Conservation (phyloP, 139 green algal species). For the Tetradesmus lagerheimii region DNA sequence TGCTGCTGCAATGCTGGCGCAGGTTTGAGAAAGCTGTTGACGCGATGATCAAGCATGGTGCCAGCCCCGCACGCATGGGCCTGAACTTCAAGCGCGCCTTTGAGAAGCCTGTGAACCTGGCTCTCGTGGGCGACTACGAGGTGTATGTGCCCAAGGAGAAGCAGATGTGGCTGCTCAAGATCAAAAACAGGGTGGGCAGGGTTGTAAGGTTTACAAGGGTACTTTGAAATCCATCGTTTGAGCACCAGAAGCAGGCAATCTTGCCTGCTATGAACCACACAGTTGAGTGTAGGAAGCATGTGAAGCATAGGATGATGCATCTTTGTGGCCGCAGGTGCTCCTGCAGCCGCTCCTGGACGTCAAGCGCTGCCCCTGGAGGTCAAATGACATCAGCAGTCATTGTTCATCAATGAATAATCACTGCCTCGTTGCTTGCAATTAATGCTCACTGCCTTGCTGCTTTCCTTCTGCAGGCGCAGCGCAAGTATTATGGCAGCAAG, state of each 20-base stretch:
- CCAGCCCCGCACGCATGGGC: background rate
- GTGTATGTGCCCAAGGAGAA: conserved; percentile 55
- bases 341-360: too few relatives aligned
- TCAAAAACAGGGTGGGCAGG: conserved; percentile 59
- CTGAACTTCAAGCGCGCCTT: background rate
- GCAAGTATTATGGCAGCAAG: conserved; percentile 49
- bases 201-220: too few relatives aligned
- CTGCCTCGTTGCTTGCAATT: too few relatives aligned
- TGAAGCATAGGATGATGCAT: too few relatives aligned
- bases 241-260: too few relatives aligned
- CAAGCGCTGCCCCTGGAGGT: too few relatives aligned
- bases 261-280: too few relatives aligned
- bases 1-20: background rate
- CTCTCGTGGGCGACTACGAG: conserved; percentile 66
- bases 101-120: conserved; percentile 47
- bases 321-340: too few relatives aligned
- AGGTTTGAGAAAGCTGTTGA: conserved; percentile 3
- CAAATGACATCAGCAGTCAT: too few relatives aligned
- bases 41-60: conserved; percentile 1
- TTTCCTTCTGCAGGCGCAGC: background rate
- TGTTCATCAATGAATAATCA: too few relatives aligned
- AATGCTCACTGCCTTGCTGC: background rate
- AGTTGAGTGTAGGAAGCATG: too few relatives aligned
- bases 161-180: conserved; percentile 64
- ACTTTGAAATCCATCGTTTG: too few relatives aligned